Evolutionary conservation across 129 eudicot species (phyloP).

Genomic region (Apium graveolens): DNA sequence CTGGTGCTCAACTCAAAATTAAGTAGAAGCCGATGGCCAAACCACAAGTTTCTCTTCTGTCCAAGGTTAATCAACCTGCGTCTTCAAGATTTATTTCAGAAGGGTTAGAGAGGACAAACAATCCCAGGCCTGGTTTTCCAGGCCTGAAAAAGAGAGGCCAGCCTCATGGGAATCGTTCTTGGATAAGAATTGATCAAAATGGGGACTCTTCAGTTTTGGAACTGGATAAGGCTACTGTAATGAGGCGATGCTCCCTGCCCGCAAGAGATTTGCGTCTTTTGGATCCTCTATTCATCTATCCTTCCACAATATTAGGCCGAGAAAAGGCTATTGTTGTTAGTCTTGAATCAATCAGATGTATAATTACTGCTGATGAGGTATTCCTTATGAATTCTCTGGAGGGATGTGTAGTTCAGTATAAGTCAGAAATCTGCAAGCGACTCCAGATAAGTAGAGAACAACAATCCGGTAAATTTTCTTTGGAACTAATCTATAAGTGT

Average conservation of each 20-base stretch:
- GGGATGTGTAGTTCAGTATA: constrained; percentile 69
- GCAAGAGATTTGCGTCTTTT: constrained; percentile 92
- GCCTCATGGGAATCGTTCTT: constrained; percentile 74
- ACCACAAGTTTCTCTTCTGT: constrained; percentile 28
- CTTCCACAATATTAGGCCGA: constrained; percentile 86
- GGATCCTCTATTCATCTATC: constrained; percentile 92
- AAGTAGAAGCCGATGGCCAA: constrained; percentile 45
- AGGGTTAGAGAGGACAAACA: constrained; percentile 32
- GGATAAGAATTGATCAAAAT: constrained; percentile 77
- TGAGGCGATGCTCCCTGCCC: constrained; percentile 92
- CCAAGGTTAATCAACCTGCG: constrained; percentile 30
- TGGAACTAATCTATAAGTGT: background rate
- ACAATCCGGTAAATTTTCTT: constrained; percentile 51
- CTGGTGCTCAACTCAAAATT: constrained; percentile 20
- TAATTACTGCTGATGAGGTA: constrained; percentile 97
- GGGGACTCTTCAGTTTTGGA: constrained; percentile 78
- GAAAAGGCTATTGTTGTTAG: constrained; percentile 94
- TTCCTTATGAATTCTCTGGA: constrained; percentile 85
- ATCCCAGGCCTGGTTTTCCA: constrained; percentile 44
- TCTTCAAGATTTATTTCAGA: constrained; percentile 33
- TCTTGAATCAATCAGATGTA: constrained; percentile 90
- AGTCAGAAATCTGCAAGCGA: constrained; percentile 74
- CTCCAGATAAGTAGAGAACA: constrained; percentile 64
- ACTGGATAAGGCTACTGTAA: constrained; percentile 71
- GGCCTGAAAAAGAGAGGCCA: constrained; percentile 86